phyloP scores from a whole-genome alignment of 148 eudicot genomes.

The Rheum nobile region DNA sequence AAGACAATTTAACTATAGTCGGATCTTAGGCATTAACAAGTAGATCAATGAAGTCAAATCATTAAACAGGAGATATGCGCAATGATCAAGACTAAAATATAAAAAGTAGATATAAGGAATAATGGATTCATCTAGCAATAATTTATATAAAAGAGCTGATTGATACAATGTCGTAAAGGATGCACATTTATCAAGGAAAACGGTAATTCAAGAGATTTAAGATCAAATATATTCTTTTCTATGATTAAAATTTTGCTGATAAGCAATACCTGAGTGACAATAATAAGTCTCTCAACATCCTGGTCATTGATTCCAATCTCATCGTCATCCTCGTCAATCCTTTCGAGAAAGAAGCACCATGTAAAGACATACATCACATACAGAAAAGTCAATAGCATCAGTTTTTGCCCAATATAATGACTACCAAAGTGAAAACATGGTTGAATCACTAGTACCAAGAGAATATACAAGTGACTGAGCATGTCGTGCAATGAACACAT shows the following conservation, averaged over 20 bases:
- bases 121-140: background rate
- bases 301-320: constrained; percentile 48
- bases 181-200: background rate
- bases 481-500: background rate
- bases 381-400: constrained; percentile 7
- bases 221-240: background rate
- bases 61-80: background rate
- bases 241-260: background rate
- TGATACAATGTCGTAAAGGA: background rate
- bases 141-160: background rate
- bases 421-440: background rate
- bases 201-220: background rate
- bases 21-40: background rate
- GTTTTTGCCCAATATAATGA: background rate
- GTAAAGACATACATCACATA: constrained; percentile 2
- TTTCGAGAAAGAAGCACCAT: constrained; percentile 14
- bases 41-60: background rate
- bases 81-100: background rate
- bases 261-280: constrained; percentile 79
- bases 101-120: background rate
- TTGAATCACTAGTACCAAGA: background rate
- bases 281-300: constrained; percentile 81
- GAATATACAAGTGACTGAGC: background rate
- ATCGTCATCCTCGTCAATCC: constrained; percentile 82
- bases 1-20: background rate